These are phyloP conservation scores for Tieghemostelium lacteum DNA, from an alignment of 78 protist genomes.

Conservation along the genomic window DNA sequence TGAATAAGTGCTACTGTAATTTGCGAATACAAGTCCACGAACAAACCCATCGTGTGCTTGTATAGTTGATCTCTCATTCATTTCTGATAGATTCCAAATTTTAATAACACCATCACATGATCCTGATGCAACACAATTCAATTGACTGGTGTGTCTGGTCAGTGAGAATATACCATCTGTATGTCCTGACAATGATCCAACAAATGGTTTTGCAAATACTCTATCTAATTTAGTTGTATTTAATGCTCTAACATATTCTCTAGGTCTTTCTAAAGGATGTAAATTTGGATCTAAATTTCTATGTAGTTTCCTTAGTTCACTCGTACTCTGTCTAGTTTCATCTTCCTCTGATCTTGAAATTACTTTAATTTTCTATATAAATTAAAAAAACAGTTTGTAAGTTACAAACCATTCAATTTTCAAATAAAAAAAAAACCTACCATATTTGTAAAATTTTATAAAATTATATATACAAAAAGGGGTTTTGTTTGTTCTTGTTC, in stretches of 20 bases:
- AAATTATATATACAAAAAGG: too few species aligned
- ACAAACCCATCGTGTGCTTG: slow-evolving; percentile 91
- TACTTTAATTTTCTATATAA: slow-evolving; percentile 90
- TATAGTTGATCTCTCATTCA: slow-evolving; percentile 27
- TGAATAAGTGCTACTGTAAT: too few species aligned
- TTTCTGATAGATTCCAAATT: slow-evolving; percentile 52
- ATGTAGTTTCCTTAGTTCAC: slow-evolving; percentile 77
- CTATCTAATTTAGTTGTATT: slow-evolving; percentile 93
- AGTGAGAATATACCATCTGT: slow-evolving; percentile 74
- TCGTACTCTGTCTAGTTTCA: slow-evolving; percentile 31
- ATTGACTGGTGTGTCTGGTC: slow-evolving; percentile 49
- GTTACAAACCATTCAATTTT: too few species aligned
- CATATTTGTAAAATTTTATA: too few species aligned
- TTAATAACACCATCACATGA: slow-evolving; percentile 53
- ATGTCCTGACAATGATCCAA: slow-evolving; percentile 81
- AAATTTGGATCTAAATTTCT: slow-evolving; percentile 89
- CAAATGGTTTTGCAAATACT: slow-evolving; percentile 96
- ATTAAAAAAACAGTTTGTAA: too few species aligned
- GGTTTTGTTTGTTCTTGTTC: too few species aligned
- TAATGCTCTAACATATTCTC: slow-evolving; percentile 94
- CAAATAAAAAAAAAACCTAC: too few species aligned
- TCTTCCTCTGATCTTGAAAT: slow-evolving; percentile 83
- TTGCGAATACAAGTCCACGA: slow-evolving; percentile 83
- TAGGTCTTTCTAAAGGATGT: slow-evolving; percentile 94
- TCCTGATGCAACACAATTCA: slow-evolving; percentile 68